phyloP scores from a whole-genome alignment of 1,284 basidiomycete species.

The Stygiomarasmius scandens region DNA sequence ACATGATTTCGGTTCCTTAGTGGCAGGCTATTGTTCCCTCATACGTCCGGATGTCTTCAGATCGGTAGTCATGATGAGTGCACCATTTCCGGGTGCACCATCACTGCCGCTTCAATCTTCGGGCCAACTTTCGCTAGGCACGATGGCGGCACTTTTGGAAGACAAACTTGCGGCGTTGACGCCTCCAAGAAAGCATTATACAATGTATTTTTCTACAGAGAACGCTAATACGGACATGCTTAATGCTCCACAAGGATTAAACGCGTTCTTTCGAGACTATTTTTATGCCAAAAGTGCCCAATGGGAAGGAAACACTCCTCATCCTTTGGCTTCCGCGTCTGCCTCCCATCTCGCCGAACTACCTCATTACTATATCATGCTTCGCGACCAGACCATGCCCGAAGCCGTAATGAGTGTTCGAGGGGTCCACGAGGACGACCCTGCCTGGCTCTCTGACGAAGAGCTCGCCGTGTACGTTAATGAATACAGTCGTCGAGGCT shows the following conservation, averaged over 20 bases:
- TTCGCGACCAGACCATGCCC: constrained; percentile 52
- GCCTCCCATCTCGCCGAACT: constrained; percentile 40
- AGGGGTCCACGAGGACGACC: constrained; percentile 1
- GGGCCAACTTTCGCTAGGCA: constrained; percentile 7
- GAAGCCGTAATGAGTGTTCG: constrained; percentile 38
- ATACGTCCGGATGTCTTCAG: constrained; percentile 58
- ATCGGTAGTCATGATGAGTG: constrained; percentile 61
- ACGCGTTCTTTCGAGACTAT: constrained; percentile 56
- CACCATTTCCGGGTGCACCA: constrained; percentile 52
- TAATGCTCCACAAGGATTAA: constrained; percentile 44
- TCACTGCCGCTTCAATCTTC: constrained; percentile 25
- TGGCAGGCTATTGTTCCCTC: constrained; percentile 56
- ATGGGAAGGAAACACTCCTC: constrained; percentile 46
- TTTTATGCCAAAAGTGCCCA: constrained; percentile 64
- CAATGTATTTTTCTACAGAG: constrained; percentile 48
- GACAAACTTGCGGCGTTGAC: constrained; percentile 40
- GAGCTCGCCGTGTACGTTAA: constrained; percentile 51
- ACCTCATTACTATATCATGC: constrained; percentile 70
- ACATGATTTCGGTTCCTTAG: constrained; percentile 60
- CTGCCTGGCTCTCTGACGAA: constrained; percentile 50
- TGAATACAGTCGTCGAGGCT: constrained; percentile 56
- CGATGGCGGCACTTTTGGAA: constrained; percentile 18
- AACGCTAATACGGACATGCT: constrained; percentile 50
- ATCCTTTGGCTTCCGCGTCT: constrained; percentile 36
- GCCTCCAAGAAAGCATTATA: constrained; percentile 64